phyloP scores from a whole-genome alignment of 805 yeast species.

The Candida yuanshanica region DNA sequence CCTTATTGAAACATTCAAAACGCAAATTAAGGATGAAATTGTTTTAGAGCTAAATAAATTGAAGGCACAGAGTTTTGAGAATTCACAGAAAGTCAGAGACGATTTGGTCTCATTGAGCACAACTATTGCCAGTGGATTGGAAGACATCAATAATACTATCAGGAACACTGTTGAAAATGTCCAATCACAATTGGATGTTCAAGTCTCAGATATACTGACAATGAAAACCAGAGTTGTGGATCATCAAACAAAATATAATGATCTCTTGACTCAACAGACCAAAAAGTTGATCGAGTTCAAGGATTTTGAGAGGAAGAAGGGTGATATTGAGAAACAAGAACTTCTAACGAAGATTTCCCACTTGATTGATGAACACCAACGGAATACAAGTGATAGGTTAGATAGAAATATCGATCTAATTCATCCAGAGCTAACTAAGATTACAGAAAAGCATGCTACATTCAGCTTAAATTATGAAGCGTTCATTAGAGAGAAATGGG shows the following conservation, averaged over 20 bases:
- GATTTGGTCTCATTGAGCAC: conserved; percentile 8
- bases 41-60: conserved; percentile 13
- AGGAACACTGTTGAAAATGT: conserved; percentile 7
- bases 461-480: conserved; percentile 11
- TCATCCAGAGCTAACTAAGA: conserved; percentile 6
- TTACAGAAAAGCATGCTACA: conserved; percentile 9
- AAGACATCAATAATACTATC: neutral
- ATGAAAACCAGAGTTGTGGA: conserved; percentile 10
- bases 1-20: conserved; percentile 11
- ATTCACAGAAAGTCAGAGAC: conserved; percentile 4
- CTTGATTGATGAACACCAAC: conserved; percentile 10
- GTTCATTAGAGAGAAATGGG: conserved; percentile 14
- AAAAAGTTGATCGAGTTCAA: conserved; percentile 6
- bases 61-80: conserved; percentile 4
- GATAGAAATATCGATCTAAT: conserved; percentile 3
- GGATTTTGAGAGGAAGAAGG: conserved; percentile 4
- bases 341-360: conserved; percentile 9
- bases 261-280: conserved; percentile 6
- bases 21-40: conserved; percentile 14
- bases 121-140: neutral
- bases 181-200: conserved; percentile 14
- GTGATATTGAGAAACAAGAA: conserved; percentile 4
- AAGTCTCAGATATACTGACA: conserved; percentile 13
- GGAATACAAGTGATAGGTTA: conserved; percentile 4
- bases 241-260: conserved; percentile 12